These are phyloP conservation scores for Pseudocercospora macadamiae DNA, from an alignment of 2,329 filamentous ascomycete genomes.

Conservation along the genomic window DNA sequence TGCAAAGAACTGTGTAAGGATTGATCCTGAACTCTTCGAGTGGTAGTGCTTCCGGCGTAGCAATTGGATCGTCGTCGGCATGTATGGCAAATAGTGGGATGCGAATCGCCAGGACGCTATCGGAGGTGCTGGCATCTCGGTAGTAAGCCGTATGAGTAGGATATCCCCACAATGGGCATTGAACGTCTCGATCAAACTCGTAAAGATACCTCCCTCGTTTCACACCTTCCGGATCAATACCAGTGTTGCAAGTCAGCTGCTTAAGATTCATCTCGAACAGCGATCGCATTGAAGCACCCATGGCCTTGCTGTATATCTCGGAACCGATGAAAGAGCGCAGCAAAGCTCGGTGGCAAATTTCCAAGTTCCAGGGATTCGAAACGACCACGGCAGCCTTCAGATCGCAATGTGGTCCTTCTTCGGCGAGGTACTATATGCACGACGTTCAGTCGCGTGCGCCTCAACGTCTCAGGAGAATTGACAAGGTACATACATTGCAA, in stretches of 20 bases:
- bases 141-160: neutral
- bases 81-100: slow-evolving; percentile 85
- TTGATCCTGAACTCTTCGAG: slow-evolving; percentile 80
- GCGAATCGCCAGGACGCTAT: slow-evolving; percentile 74
- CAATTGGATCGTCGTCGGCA: slow-evolving; percentile 91
- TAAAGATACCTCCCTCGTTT: neutral
- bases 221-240: neutral
- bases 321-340: neutral
- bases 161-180: neutral
- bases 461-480: neutral
- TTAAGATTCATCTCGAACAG: too few species aligned
- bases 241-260: too few species aligned
- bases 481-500: neutral
- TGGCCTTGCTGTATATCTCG: neutral
- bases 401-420: neutral
- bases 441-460: too few species aligned
- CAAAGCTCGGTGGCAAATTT: neutral
- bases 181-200: neutral
- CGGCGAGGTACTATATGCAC: neutral
- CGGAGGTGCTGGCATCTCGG: slow-evolving; percentile 42
- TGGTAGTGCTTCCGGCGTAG: slow-evolving; percentile 73
- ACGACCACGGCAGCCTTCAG: neutral
- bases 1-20: slow-evolving; percentile 80
- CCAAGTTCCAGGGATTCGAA: neutral
- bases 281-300: too few species aligned